phyloP scores from a whole-genome alignment of 108 stramenopile genomes.

The Skeletonema grethae region DNA sequence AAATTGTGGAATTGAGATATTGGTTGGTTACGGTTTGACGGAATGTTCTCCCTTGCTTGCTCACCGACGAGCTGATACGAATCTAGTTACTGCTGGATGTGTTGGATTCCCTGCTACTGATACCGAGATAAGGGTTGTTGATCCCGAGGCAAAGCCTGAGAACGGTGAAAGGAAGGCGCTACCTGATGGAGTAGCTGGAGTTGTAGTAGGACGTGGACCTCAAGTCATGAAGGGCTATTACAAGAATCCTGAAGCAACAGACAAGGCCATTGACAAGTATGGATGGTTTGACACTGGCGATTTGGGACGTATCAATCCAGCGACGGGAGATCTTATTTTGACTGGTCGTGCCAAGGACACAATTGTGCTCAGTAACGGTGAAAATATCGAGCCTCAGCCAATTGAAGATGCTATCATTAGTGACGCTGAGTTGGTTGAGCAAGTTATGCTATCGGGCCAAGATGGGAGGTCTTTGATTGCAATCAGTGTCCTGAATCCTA shows the following conservation, averaged over 20 bases:
- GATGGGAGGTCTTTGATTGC: slow-evolving; percentile 86
- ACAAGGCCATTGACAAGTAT: slow-evolving; percentile 68
- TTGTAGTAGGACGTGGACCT: slow-evolving; percentile 79
- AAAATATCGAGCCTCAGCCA: slow-evolving; percentile 75
- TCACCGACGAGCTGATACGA: slow-evolving; percentile 68
- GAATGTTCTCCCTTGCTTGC: slow-evolving; percentile 76
- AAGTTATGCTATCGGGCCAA: slow-evolving; percentile 92
- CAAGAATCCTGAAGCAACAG: slow-evolving; percentile 84
- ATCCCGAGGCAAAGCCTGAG: slow-evolving; percentile 55
- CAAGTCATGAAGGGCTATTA: slow-evolving; percentile 94
- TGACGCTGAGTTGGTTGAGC: slow-evolving; percentile 76
- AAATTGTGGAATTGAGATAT: slow-evolving; percentile 76
- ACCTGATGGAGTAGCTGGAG: slow-evolving; percentile 65
- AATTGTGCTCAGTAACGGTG: slow-evolving; percentile 91
- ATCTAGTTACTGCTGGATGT: slow-evolving; percentile 80
- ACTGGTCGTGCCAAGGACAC: slow-evolving; percentile 93
- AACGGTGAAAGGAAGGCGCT: slow-evolving; percentile 55
- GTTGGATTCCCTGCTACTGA: slow-evolving; percentile 75
- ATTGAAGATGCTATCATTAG: slow-evolving; percentile 75
- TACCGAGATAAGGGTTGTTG: slow-evolving; percentile 83
- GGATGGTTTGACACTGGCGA: slow-evolving; percentile 96
- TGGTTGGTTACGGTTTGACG: slow-evolving; percentile 88
- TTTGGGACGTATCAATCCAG: slow-evolving; percentile 84
- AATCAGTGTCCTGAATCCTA: slow-evolving; percentile 78
- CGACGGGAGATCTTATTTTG: slow-evolving; percentile 86